Conservation (phyloP, 169 alveolate genomes). For the Toxoplasma gondii region DNA sequence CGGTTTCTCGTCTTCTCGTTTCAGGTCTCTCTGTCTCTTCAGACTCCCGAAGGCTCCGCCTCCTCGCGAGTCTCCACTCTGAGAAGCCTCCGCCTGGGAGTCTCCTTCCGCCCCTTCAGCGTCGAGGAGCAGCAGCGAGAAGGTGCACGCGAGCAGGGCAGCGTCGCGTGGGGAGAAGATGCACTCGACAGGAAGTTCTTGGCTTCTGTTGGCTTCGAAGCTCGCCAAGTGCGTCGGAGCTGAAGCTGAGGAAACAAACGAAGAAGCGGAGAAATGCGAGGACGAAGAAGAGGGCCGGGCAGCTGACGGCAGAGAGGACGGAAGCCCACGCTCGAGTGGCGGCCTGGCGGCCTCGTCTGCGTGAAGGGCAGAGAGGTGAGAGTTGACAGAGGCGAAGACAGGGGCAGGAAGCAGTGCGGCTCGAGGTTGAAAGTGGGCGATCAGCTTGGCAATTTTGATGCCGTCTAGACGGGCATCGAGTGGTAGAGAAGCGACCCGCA, state of each 20-base stretch:
- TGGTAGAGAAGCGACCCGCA: background rate
- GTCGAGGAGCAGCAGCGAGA: constrained; percentile 29
- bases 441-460: background rate
- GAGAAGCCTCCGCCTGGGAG: too few species aligned
- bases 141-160: background rate
- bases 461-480: background rate
- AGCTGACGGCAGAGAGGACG: background rate
- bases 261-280: background rate
- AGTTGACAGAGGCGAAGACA: background rate
- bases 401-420: constrained; percentile 12
- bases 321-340: background rate
- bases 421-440: background rate
- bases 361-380: too few species aligned
- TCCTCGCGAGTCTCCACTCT: too few species aligned
- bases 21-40: too few species aligned
- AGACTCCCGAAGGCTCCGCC: too few species aligned
- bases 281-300: background rate
- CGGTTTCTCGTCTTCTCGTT: too few species aligned
- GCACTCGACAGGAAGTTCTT: background rate
- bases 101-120: too few species aligned
- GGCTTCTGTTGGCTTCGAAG: background rate
- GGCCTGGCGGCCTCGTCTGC: background rate
- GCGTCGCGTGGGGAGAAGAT: background rate
- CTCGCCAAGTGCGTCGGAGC: background rate
- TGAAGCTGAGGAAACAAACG: background rate